phyloP scores from a whole-genome alignment of 2,329 filamentous ascomycete species.

The Nigrospora osmanthi region DNA sequence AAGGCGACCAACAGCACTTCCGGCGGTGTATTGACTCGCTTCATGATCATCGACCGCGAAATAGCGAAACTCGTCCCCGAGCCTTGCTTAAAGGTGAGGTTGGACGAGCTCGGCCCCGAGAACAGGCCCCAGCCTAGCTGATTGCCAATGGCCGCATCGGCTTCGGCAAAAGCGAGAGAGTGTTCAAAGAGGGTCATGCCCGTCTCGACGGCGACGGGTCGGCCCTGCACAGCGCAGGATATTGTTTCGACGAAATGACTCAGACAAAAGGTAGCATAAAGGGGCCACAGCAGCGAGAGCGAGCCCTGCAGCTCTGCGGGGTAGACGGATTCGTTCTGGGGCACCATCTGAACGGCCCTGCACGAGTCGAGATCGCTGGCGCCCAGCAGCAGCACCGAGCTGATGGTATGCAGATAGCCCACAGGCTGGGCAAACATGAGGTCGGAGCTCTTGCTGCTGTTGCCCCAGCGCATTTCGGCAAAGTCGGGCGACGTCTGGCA shows the following conservation, averaged over 20 bases:
- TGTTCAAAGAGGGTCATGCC: constrained; percentile 97
- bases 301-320: constrained; percentile 62
- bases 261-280: constrained; percentile 61
- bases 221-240: constrained; percentile 79
- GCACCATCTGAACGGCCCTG: constrained; percentile 64
- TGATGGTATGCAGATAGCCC: constrained; percentile 62
- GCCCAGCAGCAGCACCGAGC: constrained; percentile 65
- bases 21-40: constrained; percentile 77
- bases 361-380: constrained; percentile 71
- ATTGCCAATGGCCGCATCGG: constrained; percentile 77
- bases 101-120: constrained; percentile 32
- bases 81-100: constrained; percentile 33
- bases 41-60: constrained; percentile 61
- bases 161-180: constrained; percentile 90
- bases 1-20: constrained; percentile 82
- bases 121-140: constrained; percentile 68
- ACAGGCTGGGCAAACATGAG: constrained; percentile 65
- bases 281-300: constrained; percentile 65
- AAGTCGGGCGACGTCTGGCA: constrained; percentile 82
- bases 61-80: constrained; percentile 37
- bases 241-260: constrained; percentile 88
- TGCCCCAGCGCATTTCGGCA: constrained; percentile 60
- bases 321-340: constrained; percentile 40
- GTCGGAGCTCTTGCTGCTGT: constrained; percentile 54
- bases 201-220: constrained; percentile 72